Conservation (phyloP, 306 rosid species). For the Prunus mume region DNA sequence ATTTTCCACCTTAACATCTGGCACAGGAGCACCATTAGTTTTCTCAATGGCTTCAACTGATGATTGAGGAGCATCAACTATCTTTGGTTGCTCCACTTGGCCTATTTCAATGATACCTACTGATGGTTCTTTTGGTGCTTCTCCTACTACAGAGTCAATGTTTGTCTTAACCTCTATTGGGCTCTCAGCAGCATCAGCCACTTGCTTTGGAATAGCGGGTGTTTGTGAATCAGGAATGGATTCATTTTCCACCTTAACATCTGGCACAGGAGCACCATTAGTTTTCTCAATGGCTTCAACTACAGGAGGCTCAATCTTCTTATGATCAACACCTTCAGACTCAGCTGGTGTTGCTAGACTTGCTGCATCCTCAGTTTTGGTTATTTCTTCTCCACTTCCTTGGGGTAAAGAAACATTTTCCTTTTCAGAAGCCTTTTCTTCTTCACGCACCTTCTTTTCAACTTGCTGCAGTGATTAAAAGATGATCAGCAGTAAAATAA, state of each 20-base stretch:
- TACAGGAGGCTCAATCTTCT: conserved; percentile 7
- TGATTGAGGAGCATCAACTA: conserved; percentile 26
- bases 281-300: conserved; percentile 25
- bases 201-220: conserved; percentile 18
- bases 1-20: conserved; percentile 30
- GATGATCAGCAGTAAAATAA: neutral
- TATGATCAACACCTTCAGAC: neutral
- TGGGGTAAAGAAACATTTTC: conserved; percentile 24
- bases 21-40: conserved; percentile 22
- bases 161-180: conserved; percentile 1
- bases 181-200: conserved; percentile 14
- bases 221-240: conserved; percentile 25
- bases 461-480: conserved; percentile 32
- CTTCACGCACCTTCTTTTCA: conserved; percentile 49
- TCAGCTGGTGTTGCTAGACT: conserved; percentile 14
- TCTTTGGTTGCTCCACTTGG: conserved; percentile 34
- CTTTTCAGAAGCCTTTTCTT: conserved; percentile 31
- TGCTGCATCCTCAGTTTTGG: conserved; percentile 27
- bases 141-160: conserved; percentile 7
- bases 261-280: conserved; percentile 25
- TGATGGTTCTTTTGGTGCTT: conserved; percentile 18
- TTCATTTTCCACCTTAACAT: conserved; percentile 34
- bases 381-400: conserved; percentile 33
- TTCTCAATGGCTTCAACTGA: conserved; percentile 31
- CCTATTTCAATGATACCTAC: conserved; percentile 18